Base-by-base conservation (phyloP, 495 filamentous ascomycete species). In the Pyronema domesticum region DNA sequence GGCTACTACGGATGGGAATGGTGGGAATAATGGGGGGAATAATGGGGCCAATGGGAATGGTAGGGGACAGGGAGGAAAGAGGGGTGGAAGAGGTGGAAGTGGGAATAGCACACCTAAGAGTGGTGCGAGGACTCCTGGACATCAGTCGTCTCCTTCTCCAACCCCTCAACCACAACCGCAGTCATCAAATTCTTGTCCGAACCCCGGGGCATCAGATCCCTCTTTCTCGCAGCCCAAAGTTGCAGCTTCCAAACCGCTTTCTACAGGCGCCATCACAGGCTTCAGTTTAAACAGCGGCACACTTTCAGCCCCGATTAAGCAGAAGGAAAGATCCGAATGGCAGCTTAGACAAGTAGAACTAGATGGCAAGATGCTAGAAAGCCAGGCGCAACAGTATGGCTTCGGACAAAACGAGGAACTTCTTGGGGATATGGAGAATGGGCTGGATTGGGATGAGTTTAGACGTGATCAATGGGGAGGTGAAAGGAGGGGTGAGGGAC, bases 361-460 rank as follows among this genome's bases (percentile, higher is more conserved):
- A 3, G 62, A 64, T 14, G 62, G 53, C 10, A 64, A 64, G 48
- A 54, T 64, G 17, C 49, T 64, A 7, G 62, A 64, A 50, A 58
- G 54, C 17, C 61, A 64, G 61, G 37, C 59, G n/a, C 9, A 46
- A 34, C 6, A 34, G 30, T 54, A 54, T 30, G 52, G 52, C 1
- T 54, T 46, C 15, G 52, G 39, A 8, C 37, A 37, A 30, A 36
- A 35, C 50, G 19, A 15, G 51, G 37, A 46, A 43, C 11, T 54
- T 30, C 15, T 47, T 7, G 15, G 50, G 40, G 33, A 44, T 23
- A 54, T n/a, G 37, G 46, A 37, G 51, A 37, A 30, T 8, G 60
- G 62, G 0, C 45, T 64, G 6, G 60, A 64, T 47, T 64, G 62
- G 62, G 62, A 64, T 40, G 55, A 55, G 17, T 64, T 64, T 37